Percentiles rank a stretch among this genome's conserved stretches.
Conservation (phyloP, 805 yeast species). For the Lachancea dasiensis region DNA sequence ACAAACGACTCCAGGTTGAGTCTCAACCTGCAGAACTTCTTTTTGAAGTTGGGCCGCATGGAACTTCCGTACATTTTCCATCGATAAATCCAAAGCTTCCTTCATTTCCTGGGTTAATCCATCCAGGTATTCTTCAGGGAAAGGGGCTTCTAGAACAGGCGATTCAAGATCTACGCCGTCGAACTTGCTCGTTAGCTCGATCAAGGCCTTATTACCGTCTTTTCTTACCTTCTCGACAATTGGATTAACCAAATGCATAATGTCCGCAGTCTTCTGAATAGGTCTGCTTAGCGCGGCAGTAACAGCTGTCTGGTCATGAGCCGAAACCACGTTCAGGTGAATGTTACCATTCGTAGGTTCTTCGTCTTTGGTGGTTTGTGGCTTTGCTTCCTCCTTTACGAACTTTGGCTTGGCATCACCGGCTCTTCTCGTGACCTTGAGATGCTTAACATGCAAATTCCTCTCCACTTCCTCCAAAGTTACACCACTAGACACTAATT, state of each 20-base stretch:
- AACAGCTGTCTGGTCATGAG: conserved; percentile 37
- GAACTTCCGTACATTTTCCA: conserved; percentile 82
- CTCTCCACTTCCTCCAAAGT: conserved; percentile 72
- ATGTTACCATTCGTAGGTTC: conserved; percentile 19
- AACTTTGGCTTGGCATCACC: conserved; percentile 94
- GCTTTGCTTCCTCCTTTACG: conserved; percentile 32
- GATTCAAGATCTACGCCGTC: conserved; percentile 70
- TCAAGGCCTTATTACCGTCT: conserved; percentile 78
- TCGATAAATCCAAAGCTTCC: conserved; percentile 82
- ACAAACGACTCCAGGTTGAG: conserved; percentile 34
- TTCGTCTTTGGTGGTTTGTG: conserved; percentile 13
- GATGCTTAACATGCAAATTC: conserved; percentile 74
- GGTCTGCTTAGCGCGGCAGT: conserved; percentile 76
- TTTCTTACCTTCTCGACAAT: conserved; percentile 71
- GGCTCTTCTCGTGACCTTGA: conserved; percentile 84
- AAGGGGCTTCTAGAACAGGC: conserved; percentile 85
- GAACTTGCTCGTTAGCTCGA: conserved; percentile 87
- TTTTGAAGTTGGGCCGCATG: conserved; percentile 70
- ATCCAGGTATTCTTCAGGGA: conserved; percentile 68
- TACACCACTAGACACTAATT: conserved; percentile 74
- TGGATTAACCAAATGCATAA: conserved; percentile 88
- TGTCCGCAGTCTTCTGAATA: conserved; percentile 88
- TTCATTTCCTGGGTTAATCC: conserved; percentile 67
- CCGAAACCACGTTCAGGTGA: conserved; percentile 23
- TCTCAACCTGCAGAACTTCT: conserved; percentile 43